phyloP scores from a whole-genome alignment of 192 early-diverging fungal species.

The Radiomyces spectabilis region DNA sequence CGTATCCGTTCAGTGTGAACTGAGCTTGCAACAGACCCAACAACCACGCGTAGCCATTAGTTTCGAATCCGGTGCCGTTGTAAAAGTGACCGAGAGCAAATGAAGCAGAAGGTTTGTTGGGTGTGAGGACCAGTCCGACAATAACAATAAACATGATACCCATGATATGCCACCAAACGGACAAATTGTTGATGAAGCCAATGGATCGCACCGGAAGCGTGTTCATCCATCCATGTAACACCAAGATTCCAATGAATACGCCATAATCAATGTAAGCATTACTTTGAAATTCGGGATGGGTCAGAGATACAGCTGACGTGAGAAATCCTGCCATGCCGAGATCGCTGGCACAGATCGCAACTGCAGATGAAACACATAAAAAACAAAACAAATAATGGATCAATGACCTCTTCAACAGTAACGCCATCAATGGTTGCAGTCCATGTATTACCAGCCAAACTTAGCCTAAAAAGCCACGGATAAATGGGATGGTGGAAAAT shows the following conservation, averaged over 20 bases:
- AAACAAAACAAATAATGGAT: slow-evolving; percentile 15
- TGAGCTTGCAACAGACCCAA: slow-evolving; percentile 37
- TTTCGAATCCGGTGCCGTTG: slow-evolving; percentile 33
- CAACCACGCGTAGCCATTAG: slow-evolving; percentile 36
- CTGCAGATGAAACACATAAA: no score
- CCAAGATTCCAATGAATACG: slow-evolving; percentile 34
- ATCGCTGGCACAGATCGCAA: not conserved
- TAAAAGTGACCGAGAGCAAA: not conserved
- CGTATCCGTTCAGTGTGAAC: slow-evolving; percentile 41
- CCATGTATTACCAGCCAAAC: not conserved
- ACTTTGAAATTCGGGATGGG: slow-evolving; percentile 6
- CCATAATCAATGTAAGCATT: slow-evolving; percentile 30
- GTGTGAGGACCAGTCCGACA: slow-evolving; percentile 2
- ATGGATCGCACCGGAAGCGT: slow-evolving; percentile 28
- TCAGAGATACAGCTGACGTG: not conserved
- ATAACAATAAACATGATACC: slow-evolving; percentile 13
- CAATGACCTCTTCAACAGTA: no score
- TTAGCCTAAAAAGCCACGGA: not conserved
- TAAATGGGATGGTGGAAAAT: not conserved
- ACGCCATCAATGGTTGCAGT: no score
- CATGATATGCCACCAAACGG: slow-evolving; percentile 21
- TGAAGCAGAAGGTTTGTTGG: not conserved
- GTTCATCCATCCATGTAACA: slow-evolving; percentile 39
- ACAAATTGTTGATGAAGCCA: slow-evolving; percentile 33
- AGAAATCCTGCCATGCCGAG: not conserved